Percentiles rank a stretch among this genome's conserved stretches.
Evolutionary conservation across 306 rosid genomes (phyloP).

Genomic region (Acmispon strigosus): DNA sequence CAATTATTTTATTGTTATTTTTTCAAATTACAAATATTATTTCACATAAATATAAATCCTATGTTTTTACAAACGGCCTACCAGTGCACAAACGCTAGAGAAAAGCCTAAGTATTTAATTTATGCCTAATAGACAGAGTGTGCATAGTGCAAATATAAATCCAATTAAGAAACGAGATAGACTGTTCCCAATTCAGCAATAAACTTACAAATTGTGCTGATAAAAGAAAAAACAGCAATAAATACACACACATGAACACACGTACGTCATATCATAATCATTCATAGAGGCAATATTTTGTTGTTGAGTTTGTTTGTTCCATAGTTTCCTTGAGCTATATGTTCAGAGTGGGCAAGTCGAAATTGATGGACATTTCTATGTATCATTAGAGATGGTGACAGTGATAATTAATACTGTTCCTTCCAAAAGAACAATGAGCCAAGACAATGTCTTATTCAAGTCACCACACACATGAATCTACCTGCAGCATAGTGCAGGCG

Average conservation of each 20-base stretch:
- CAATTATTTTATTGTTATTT: too few relatives aligned
- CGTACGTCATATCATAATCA: too few relatives aligned
- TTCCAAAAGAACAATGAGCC: neutral
- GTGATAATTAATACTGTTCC: neutral
- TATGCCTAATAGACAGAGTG: too few relatives aligned
- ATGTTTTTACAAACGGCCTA: too few relatives aligned
- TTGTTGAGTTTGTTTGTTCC: neutral
- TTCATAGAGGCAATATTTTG: neutral
- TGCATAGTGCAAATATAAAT: neutral
- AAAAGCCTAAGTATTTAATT: too few relatives aligned
- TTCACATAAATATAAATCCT: too few relatives aligned
- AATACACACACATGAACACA: too few relatives aligned
- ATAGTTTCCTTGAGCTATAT: neutral
- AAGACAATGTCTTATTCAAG: constrained; percentile 19
- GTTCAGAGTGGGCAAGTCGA: neutral
- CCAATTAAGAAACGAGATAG: neutral
- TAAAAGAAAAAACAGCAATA: too few relatives aligned
- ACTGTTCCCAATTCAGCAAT: neutral
- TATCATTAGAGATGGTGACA: neutral
- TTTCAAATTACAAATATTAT: too few relatives aligned
- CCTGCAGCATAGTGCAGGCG: neutral
- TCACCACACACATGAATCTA: constrained; percentile 19
- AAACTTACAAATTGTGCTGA: too few relatives aligned
- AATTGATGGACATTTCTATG: neutral
- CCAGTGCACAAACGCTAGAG: too few relatives aligned